Base-by-base conservation (phyloP, 805 yeast species). In the Ascoidea tarda region DNA sequence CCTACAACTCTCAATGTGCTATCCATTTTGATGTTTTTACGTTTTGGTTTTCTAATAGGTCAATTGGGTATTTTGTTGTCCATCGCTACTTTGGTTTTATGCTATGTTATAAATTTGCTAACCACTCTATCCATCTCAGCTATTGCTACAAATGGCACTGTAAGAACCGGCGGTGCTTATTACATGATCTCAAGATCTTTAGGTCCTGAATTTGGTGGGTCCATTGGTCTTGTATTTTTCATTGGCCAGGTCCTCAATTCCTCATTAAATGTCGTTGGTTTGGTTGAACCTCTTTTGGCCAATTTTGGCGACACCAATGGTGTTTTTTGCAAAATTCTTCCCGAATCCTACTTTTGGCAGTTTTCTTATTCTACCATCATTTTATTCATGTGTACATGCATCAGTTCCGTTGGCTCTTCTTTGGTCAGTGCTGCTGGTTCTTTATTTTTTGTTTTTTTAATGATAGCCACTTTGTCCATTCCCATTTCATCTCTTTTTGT, bases 191-290 rank as follows among this genome's bases (percentile, higher is more conserved):
- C 96, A 38, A 75, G 99, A 59, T 84, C 96, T 42, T 70, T 93
- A 55, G 99, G 99, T 0, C 96, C 97, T 4, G 99, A 93, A 64
- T 93, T 93, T 67, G 99, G 99, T 32, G 99, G 99, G 4, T 85
- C 96, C 4, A 91, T 93, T 57, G 99, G 99, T 1, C 74, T 93
- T 33, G 91, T 93, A 31, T 93, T 93, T 65, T 95, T 84, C 62
- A 73, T 93, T 51, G 99, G 99, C 0, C 99, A 93, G 69, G 89
- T 90, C 6, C 72, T 93, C 54, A 93, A 93, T 64, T 76, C 89
- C 49, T 89, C 96, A 47, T 76, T 93, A 74, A 93, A 93, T 65
- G 96, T 93, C 47, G 96, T 90, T 2, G 99, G 99, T 68, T 80
- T 91, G 57, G 83, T 90, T 49, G 98, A 93, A 64, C 97, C 99